phyloP scores from a whole-genome alignment of 2,329 filamentous ascomycete genomes.

The Fusarium nygamai region DNA sequence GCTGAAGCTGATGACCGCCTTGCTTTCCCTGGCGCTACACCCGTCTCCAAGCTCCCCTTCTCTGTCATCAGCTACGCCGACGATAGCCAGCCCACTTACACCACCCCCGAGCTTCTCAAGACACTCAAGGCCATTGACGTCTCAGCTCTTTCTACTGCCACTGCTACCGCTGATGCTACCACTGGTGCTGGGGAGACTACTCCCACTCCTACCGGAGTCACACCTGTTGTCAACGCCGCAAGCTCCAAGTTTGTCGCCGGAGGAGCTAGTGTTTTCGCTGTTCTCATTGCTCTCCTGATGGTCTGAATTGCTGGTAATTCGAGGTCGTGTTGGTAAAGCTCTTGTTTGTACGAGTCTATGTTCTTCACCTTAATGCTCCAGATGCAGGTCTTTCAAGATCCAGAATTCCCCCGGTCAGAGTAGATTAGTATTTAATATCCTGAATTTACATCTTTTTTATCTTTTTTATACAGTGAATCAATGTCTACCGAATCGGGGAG shows the following conservation, averaged over 20 bases:
- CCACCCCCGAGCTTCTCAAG: constrained; percentile 41
- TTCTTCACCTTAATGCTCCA: background rate
- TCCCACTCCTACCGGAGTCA: constrained; percentile 3
- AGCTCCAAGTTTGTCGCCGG: constrained; percentile 13
- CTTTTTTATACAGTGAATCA: background rate
- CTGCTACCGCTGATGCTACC: background rate
- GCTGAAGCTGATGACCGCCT: constrained; percentile 39
- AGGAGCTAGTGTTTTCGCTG: constrained; percentile 11
- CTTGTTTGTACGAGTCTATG: background rate
- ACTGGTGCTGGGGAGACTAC: background rate
- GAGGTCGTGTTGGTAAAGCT: background rate
- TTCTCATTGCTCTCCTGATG: constrained; percentile 16
- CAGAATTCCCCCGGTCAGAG: background rate
- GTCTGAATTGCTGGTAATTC: background rate
- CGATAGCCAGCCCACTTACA: constrained; percentile 38
- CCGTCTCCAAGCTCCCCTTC: constrained; percentile 42
- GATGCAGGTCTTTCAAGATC: background rate
- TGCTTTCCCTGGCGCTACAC: constrained; percentile 40
- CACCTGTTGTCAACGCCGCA: constrained; percentile 15
- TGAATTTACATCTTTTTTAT: background rate
- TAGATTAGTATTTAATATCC: constrained; percentile 1
- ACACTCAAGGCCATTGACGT: constrained; percentile 40
- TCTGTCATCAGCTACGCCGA: constrained; percentile 35
- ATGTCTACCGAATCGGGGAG: background rate
- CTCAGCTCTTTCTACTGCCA: constrained; percentile 6